These are phyloP conservation scores for Tremella fuciformis DNA, from an alignment of 768 basidiomycete genomes.

Conservation along the genomic window DNA sequence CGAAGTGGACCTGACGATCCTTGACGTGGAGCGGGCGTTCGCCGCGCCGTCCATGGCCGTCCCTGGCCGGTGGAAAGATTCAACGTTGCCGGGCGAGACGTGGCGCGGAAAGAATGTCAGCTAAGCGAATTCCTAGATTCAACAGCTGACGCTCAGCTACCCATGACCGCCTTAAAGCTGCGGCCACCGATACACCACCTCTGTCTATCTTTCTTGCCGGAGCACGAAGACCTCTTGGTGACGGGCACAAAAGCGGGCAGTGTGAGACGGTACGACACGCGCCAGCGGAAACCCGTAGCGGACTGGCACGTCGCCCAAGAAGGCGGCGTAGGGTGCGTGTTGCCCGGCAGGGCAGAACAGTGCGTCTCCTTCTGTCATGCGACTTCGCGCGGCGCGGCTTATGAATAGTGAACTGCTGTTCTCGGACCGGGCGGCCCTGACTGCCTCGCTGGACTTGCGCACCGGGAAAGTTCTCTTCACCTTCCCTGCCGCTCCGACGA, in stretches of 20 bases:
- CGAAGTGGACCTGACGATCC: conserved; percentile 47
- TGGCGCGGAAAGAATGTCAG: conserved; percentile 52
- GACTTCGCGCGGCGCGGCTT: neutral
- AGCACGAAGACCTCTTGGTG: conserved; percentile 27
- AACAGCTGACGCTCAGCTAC: conserved; percentile 26
- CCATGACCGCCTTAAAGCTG: conserved; percentile 42
- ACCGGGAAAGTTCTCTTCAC: conserved; percentile 46
- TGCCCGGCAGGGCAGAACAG: conserved; percentile 37
- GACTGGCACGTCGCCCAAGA: conserved; percentile 50
- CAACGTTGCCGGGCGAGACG: conserved; percentile 38
- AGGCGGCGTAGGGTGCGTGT: conserved; percentile 41
- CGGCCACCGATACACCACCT: conserved; percentile 48
- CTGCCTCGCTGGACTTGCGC: conserved; percentile 43
- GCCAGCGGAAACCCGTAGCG: conserved; percentile 44
- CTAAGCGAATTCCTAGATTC: neutral
- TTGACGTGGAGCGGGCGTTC: conserved; percentile 47
- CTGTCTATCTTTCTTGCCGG: conserved; percentile 33
- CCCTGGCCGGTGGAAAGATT: conserved; percentile 44
- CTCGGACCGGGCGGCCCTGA: conserved; percentile 42
- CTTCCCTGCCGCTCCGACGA: conserved; percentile 38
- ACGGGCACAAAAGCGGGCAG: conserved; percentile 49
- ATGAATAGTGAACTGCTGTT: conserved; percentile 47
- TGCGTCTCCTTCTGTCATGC: conserved; percentile 20
- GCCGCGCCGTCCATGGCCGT: neutral
- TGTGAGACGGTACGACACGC: conserved; percentile 47